A percentile compares a stretch with the other conserved stretches of the same genome.
Evolutionary conservation across 2,329 filamentous ascomycete genomes (phyloP).

Genomic region (Colletotrichum sp.): DNA sequence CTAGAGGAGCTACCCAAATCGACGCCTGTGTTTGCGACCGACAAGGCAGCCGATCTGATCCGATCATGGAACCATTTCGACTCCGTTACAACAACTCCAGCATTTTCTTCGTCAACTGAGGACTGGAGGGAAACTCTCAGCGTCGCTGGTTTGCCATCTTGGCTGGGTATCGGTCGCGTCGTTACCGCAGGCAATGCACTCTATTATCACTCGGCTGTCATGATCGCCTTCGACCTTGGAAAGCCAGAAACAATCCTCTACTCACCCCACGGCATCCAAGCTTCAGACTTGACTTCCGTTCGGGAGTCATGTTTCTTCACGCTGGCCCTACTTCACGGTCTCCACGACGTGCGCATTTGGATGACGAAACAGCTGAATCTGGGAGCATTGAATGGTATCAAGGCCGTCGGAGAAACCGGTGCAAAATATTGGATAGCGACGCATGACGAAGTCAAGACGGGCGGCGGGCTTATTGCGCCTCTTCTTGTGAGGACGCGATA

Average conservation of each 20-base stretch:
- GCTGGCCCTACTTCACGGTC: conserved; percentile 66
- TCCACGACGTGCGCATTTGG: conserved; percentile 63
- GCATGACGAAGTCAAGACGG: conserved; percentile 68
- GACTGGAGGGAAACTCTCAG: conserved; percentile 29
- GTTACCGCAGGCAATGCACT: conserved; percentile 58
- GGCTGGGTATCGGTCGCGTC: conserved; percentile 66
- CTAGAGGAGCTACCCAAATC: conserved; percentile 56
- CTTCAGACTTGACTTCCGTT: conserved; percentile 47
- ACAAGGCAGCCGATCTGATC: conserved; percentile 62
- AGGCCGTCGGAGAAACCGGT: conserved; percentile 55
- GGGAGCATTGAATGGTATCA: conserved; percentile 65
- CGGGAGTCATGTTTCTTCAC: conserved; percentile 49
- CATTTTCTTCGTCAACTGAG: conserved; percentile 38
- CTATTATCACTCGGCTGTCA: conserved; percentile 66
- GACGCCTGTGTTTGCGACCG: conserved; percentile 65
- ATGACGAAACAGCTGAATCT: conserved; percentile 64
- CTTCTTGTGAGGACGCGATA: conserved; percentile 52
- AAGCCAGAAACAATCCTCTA: conserved; percentile 22
- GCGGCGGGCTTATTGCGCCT: conserved; percentile 60
- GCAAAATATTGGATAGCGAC: conserved; percentile 70
- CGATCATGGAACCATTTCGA: conserved; percentile 65
- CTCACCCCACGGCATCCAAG: conserved; percentile 18
- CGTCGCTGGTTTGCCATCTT: conserved; percentile 51
- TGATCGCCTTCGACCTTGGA: conserved; percentile 56
- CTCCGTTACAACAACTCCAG: conserved; percentile 53